Evolutionary conservation across 768 basidiomycete species (phyloP), one percentile per base, ranked within the genome.

Genomic region (Strobilomyces confusus): DNA sequence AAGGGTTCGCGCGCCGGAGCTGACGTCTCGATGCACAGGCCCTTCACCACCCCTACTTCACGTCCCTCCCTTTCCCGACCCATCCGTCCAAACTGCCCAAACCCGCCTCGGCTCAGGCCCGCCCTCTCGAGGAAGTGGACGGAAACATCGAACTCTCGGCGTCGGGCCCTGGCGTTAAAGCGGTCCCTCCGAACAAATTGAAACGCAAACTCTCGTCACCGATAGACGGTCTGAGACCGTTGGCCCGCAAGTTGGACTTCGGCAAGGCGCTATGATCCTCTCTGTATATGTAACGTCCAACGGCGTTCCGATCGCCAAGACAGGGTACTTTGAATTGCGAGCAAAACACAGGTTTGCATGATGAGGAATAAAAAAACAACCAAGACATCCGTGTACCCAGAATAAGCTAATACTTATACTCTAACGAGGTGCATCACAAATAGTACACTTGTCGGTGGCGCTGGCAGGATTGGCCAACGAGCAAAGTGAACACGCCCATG

Each of bases 41-140:
- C 9, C 82, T 99, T 15, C 69, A 79, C 44, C 94, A 98, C 63
- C 74, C 88, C 4, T 98, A 95, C 70, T 98, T 98, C 75, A 81
- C 81, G 38, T 82, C 89, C 12, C 75, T 89, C 4, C 94, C 94
- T 9, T 83, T 88, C 59, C 94, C 97, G 0, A 87, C 94, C 0
- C 87, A 90, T 58, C 93, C 93, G 0, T 86, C 84, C 9, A 88
- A 91, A 62, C 79, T 99, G 1, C 97, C 97, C 0, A 92, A 95
- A 80, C 72, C 82, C 51, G 57, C 62, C 43, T 70, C 72, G 13
- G 73, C 69, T 38, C 75, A 75, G 44, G 70, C 77, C 0, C 76
- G 83, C 26, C 83, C 89, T 5, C 78, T 87, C 4, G 89, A 89
- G 62, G 89, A 92, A 60, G 76, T 89, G 12, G 87, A 92, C 51